phyloP scores from a whole-genome alignment of 768 basidiomycete species.

The Lactarius sanguifluus region DNA sequence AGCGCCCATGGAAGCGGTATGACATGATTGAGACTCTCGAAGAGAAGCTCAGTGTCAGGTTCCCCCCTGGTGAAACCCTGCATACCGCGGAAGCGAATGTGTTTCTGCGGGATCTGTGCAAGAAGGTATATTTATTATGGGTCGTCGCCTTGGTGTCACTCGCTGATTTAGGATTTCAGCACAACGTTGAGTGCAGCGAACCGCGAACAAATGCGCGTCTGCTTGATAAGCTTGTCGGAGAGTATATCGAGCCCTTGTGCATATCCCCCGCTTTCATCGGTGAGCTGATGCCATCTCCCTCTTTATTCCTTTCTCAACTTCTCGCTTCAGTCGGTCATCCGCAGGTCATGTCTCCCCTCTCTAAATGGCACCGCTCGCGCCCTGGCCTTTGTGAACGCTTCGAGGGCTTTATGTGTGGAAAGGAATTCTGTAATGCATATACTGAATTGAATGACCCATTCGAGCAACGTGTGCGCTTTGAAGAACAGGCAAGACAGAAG shows the following conservation, averaged over 20 bases:
- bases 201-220: constrained; percentile 93
- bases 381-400: constrained; percentile 98
- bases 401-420: constrained; percentile 96
- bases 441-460: constrained; percentile 99
- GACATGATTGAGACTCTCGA: constrained; percentile 98
- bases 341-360: constrained; percentile 99
- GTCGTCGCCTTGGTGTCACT: background rate
- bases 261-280: constrained; percentile 96
- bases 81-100: constrained; percentile 86
- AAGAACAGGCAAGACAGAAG: constrained; percentile 93
- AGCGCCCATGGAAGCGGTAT: constrained; percentile 95
- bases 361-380: constrained; percentile 97
- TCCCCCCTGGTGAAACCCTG: constrained; percentile 89
- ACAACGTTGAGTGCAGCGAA: constrained; percentile 95
- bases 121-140: constrained; percentile 56
- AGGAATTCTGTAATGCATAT: constrained; percentile 99
- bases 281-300: constrained; percentile 35
- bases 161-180: constrained; percentile 44
- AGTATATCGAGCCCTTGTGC: constrained; percentile 96
- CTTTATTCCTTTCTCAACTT: background rate
- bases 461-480: constrained; percentile 92
- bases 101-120: constrained; percentile 81
- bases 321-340: constrained; percentile 80
- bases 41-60: constrained; percentile 86
- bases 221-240: constrained; percentile 98